Evolutionary conservation across 2,329 filamentous ascomycete species (phyloP).

Genomic region (Penicillium decumbens): DNA sequence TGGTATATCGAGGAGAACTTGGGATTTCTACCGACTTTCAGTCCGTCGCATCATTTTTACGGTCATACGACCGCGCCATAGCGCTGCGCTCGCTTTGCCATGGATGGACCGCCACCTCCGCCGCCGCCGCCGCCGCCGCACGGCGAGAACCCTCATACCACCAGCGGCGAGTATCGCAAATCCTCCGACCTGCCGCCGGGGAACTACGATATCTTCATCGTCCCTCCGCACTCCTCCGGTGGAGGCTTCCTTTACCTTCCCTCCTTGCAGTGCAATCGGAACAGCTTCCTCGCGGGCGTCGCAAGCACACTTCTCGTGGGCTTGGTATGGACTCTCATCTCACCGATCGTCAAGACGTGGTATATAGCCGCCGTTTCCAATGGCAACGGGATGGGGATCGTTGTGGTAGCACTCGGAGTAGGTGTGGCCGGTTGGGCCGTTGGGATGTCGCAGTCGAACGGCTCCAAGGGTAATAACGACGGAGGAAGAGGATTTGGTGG

Average conservation of each 20-base stretch:
- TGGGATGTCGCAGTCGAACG: conserved; percentile 58
- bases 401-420: conserved; percentile 66
- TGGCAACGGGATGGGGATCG: conserved; percentile 68
- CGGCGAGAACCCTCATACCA: conserved; percentile 68
- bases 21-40: background rate
- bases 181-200: conserved; percentile 68
- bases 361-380: conserved; percentile 65
- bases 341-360: conserved; percentile 70
- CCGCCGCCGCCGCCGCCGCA: conserved; percentile 83
- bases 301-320: conserved; percentile 69
- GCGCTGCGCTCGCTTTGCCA: conserved; percentile 8
- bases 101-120: conserved; percentile 53
- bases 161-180: conserved; percentile 48
- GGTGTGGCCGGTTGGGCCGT: conserved; percentile 74
- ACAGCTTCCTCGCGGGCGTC: conserved; percentile 87
- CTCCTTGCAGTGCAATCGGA: conserved; percentile 75
- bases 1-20: background rate
- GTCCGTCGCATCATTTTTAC: background rate
- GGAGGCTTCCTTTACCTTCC: conserved; percentile 92
- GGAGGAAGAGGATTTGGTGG: conserved; percentile 23
- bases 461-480: conserved; percentile 24
- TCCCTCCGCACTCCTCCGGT: conserved; percentile 85
- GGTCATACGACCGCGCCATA: background rate
- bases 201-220: conserved; percentile 96
- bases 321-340: conserved; percentile 65